Evolutionary conservation across 2,329 filamentous ascomycete species (phyloP).

Genomic region (Mycogone perniciosa): DNA sequence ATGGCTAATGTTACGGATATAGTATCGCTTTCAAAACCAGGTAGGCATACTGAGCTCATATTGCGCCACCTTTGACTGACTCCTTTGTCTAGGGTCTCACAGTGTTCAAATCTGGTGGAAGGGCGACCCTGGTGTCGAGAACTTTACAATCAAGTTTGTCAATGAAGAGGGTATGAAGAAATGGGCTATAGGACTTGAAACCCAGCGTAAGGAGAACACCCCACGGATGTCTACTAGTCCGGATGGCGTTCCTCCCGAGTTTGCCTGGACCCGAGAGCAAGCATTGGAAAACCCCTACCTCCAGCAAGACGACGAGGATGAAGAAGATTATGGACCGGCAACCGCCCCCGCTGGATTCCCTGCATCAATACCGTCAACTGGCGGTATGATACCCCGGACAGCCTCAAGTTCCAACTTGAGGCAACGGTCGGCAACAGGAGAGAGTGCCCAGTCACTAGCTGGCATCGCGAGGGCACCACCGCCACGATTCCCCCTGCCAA

Average conservation of each 20-base stretch:
- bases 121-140: slow-evolving; percentile 89
- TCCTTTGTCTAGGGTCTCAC: slow-evolving; percentile 62
- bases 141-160: slow-evolving; percentile 88
- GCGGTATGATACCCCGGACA: slow-evolving; percentile 27
- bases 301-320: slow-evolving; percentile 56
- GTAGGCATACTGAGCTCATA: slow-evolving; percentile 42
- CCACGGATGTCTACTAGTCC: slow-evolving; percentile 41
- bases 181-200: slow-evolving; percentile 76
- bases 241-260: slow-evolving; percentile 59
- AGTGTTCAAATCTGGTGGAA: slow-evolving; percentile 99
- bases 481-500: slow-evolving; percentile 64
- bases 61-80: neutral
- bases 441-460: slow-evolving; percentile 55
- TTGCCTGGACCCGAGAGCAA: slow-evolving; percentile 70
- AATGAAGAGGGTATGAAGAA: slow-evolving; percentile 92
- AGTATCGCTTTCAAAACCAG: slow-evolving; percentile 79
- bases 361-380: slow-evolving; percentile 21
- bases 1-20: slow-evolving; percentile 98
- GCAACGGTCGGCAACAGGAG: slow-evolving; percentile 68
- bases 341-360: slow-evolving; percentile 32
- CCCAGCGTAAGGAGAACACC: slow-evolving; percentile 60
- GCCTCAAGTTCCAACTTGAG: slow-evolving; percentile 69
- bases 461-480: slow-evolving; percentile 55
- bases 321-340: slow-evolving; percentile 43
- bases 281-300: slow-evolving; percentile 78